Conservation (phyloP, 768 basidiomycete species). For the Lentinula guzmanii region DNA sequence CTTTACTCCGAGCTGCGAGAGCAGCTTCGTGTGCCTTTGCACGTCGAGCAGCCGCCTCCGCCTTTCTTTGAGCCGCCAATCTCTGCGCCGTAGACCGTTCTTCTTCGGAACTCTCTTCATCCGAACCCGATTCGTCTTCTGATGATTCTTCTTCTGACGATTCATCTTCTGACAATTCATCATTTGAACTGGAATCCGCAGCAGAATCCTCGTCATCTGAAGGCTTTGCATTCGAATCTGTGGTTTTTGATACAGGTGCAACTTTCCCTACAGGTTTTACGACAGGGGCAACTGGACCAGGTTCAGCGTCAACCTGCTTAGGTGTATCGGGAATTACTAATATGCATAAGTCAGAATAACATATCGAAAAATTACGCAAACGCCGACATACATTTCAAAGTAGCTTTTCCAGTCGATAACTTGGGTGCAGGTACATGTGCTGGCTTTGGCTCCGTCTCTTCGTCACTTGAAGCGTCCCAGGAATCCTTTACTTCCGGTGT, state of each 20-base stretch:
- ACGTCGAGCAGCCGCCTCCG: constrained; percentile 76
- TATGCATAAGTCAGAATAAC: neutral
- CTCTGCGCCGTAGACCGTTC: constrained; percentile 65
- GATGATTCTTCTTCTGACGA: constrained; percentile 46
- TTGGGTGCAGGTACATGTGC: constrained; percentile 18
- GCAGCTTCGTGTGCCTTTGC: constrained; percentile 81
- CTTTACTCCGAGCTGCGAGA: constrained; percentile 78
- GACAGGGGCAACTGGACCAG: constrained; percentile 9
- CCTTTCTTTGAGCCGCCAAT: constrained; percentile 66
- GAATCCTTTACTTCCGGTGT: constrained; percentile 30
- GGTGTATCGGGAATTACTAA: neutral
- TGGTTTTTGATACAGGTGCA: constrained; percentile 13
- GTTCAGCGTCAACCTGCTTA: constrained; percentile 13
- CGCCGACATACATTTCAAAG: constrained; percentile 7
- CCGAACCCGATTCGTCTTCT: constrained; percentile 42
- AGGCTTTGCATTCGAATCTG: constrained; percentile 7
- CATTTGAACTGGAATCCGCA: constrained; percentile 18
- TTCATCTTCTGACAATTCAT: constrained; percentile 38
- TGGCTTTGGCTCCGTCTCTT: constrained; percentile 17
- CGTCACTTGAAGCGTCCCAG: constrained; percentile 49
- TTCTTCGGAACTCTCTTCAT: constrained; percentile 47
- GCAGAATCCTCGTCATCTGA: constrained; percentile 36
- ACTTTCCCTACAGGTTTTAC: constrained; percentile 19
- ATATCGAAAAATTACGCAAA: neutral
- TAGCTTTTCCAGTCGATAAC: constrained; percentile 19